Percentiles rank a stretch among this genome's conserved stretches.
phyloP scores from a whole-genome alignment of 2,329 filamentous ascomycete genomes.

The Fusarium beomiforme region DNA sequence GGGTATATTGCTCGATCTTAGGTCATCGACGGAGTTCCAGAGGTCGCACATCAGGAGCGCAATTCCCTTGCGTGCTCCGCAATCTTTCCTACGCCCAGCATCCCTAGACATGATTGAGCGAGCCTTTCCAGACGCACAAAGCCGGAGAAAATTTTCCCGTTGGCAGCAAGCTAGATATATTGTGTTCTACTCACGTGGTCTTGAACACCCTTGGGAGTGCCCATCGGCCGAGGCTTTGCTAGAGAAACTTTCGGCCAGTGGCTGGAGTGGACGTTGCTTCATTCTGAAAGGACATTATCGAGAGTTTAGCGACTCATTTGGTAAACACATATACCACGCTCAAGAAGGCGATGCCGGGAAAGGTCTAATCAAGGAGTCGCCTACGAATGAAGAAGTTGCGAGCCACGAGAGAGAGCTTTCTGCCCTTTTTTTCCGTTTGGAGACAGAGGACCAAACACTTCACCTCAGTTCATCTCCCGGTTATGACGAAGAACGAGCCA shows the following conservation, averaged over 20 bases:
- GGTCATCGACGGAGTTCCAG: conserved; percentile 58
- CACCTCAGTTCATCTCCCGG: conserved; percentile 51
- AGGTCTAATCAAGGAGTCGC: conserved; percentile 19
- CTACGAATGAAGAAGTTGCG: conserved; percentile 30
- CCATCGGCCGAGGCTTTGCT: conserved; percentile 58
- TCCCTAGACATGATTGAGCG: conserved; percentile 62
- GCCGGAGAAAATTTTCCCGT: conserved; percentile 56
- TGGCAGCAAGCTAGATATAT: conserved; percentile 60
- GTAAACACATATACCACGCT: conserved; percentile 58
- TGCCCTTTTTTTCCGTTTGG: conserved; percentile 56
- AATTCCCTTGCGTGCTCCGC: conserved; percentile 61
- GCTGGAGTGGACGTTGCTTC: conserved; percentile 63
- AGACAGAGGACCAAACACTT: conserved; percentile 54
- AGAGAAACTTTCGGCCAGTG: conserved; percentile 56
- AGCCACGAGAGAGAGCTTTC: conserved; percentile 54
- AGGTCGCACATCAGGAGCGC: conserved; percentile 63
- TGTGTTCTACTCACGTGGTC: conserved; percentile 62
- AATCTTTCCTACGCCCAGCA: conserved; percentile 58
- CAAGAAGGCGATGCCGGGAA: conserved; percentile 55
- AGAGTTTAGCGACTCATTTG: conserved; percentile 64
- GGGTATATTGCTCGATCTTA: conserved; percentile 61
- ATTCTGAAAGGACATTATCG: conserved; percentile 66
- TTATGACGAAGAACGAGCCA: conserved; percentile 52
- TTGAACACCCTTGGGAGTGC: conserved; percentile 62
- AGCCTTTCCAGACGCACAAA: conserved; percentile 60